A percentile compares a stretch with the other conserved stretches of the same genome.
Conservation (phyloP, 176 grass and related monocot genomes). For the Juncus effusus region DNA sequence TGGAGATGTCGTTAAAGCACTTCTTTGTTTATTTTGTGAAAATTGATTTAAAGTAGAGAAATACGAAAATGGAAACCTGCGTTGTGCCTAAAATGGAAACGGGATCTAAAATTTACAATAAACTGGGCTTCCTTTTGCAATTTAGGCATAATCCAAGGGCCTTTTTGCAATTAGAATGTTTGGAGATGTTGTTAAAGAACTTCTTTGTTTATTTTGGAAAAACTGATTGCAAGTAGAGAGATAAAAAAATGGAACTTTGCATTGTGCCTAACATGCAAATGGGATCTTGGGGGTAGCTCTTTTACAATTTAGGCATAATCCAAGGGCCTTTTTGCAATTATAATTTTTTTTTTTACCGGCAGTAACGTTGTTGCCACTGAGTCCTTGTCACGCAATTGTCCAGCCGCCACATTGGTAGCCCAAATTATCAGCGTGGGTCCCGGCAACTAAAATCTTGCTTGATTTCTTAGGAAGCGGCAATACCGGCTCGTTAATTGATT, state of each 20-base stretch:
- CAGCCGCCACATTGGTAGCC: slow-evolving; percentile 39
- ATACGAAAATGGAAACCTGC: too few relatives aligned
- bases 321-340: not conserved
- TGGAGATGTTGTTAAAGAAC: too few relatives aligned
- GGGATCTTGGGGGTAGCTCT: not conserved
- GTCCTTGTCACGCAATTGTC: slow-evolving; percentile 41
- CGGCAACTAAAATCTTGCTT: slow-evolving; percentile 28
- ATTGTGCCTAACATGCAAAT: not conserved
- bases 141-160: too few relatives aligned
- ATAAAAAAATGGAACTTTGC: not conserved
- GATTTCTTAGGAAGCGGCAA: slow-evolving; percentile 39
- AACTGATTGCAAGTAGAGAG: not conserved
- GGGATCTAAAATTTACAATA: too few relatives aligned
- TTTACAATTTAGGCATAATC: too few relatives aligned
- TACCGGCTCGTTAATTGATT: slow-evolving; percentile 15
- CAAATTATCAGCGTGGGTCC: slow-evolving; percentile 38
- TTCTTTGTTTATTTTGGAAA: too few relatives aligned
- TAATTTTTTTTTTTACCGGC: slow-evolving; percentile 15
- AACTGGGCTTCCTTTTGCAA: too few relatives aligned
- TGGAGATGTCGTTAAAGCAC: too few relatives aligned
- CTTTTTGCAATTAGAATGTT: too few relatives aligned
- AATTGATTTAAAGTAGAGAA: too few relatives aligned
- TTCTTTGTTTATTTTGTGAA: too few relatives aligned
- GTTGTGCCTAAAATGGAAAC: too few relatives aligned
- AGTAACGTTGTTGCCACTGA: slow-evolving; percentile 31